Evolutionary conservation across 2,329 filamentous ascomycete genomes (phyloP).

Genomic region (Davidsoniella australis): DNA sequence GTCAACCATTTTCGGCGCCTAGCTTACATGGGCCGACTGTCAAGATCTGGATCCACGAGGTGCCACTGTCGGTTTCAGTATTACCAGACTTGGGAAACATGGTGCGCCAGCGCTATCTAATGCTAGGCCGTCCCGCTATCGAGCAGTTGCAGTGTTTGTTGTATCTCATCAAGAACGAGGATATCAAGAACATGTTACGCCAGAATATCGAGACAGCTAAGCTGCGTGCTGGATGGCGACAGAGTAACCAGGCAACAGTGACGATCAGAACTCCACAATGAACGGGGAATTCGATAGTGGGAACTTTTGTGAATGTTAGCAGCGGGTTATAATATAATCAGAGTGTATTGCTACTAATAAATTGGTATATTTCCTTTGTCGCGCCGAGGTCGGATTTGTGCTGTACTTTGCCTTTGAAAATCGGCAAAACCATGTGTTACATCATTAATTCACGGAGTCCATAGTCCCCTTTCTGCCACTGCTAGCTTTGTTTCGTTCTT

Average conservation of each 20-base stretch:
- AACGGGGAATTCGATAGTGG: neutral
- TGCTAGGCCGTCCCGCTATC: constrained; percentile 5
- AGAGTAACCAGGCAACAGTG: neutral
- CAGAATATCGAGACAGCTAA: neutral
- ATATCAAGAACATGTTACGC: neutral
- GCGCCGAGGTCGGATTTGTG: no score
- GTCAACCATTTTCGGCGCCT: constrained; percentile 3
- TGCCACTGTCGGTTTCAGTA: constrained; percentile 6
- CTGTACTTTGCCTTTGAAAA: no score
- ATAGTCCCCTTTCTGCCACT: no score
- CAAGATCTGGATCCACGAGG: constrained; percentile 5
- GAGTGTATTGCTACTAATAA: no score
- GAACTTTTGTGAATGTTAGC: no score
- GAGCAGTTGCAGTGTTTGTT: constrained; percentile 8
- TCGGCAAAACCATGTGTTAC: no score
- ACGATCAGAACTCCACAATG: neutral
- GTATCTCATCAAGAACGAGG: constrained; percentile 6
- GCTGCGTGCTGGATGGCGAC: neutral
- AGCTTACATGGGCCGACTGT: constrained; percentile 7
- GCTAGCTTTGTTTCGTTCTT: neutral
- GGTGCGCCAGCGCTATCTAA: constrained; percentile 3
- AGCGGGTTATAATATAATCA: no score
- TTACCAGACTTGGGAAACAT: constrained; percentile 6
- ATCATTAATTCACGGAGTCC: no score
- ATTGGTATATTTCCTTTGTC: no score